Conservation (phyloP, 1,139 yeast species). For the Candida sojae region DNA sequence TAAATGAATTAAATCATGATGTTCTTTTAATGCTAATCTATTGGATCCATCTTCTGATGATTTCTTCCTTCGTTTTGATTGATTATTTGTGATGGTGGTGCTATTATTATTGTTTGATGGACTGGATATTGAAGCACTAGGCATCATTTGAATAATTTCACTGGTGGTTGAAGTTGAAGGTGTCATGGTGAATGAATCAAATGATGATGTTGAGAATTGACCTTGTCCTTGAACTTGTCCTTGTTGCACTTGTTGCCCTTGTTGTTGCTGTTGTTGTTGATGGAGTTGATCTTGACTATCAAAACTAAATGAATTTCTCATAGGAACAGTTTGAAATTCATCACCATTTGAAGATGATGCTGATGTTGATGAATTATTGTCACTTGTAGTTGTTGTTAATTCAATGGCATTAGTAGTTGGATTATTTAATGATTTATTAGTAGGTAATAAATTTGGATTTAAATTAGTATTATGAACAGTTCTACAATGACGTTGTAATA, state of each 20-base stretch:
- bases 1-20: constrained; percentile 31
- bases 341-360: neutral
- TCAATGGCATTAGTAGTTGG: constrained; percentile 12
- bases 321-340: neutral
- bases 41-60: constrained; percentile 3
- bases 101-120: neutral
- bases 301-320: neutral
- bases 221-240: neutral
- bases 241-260: too few species aligned
- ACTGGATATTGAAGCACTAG: neutral
- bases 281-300: constrained; percentile 8
- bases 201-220: neutral
- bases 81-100: constrained; percentile 6
- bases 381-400: neutral
- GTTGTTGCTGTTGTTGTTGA: constrained; percentile 1
- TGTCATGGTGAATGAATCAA: constrained; percentile 4
- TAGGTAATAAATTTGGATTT: constrained; percentile 13
- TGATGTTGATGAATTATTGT: constrained; percentile 1
- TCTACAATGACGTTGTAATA: constrained; percentile 73
- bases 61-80: constrained; percentile 6
- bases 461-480: constrained; percentile 60
- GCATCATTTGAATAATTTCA: neutral
- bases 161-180: neutral
- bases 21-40: constrained; percentile 9
- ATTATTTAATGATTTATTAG: constrained; percentile 14